A percentile compares a stretch with the other conserved stretches of the same genome.
These are phyloP conservation scores for Kluyveromyces aestuarii DNA, from an alignment of 805 yeast genomes.

Conservation along the genomic window DNA sequence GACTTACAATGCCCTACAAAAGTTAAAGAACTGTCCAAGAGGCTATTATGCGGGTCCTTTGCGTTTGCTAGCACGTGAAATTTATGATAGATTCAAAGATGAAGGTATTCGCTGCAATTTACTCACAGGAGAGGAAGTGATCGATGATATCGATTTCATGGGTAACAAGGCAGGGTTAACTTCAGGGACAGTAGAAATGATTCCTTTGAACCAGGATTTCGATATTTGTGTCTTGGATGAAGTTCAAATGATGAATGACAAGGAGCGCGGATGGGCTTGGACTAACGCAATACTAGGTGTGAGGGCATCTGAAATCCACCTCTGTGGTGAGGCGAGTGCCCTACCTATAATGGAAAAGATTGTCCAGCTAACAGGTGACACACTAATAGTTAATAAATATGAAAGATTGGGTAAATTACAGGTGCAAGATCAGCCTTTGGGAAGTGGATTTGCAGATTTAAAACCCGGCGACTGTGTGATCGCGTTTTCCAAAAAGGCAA, in stretches of 20 bases:
- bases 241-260: conserved; percentile 87
- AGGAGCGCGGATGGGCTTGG: conserved; percentile 86
- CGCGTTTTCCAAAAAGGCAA: conserved; percentile 69
- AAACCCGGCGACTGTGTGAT: conserved; percentile 80
- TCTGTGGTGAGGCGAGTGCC: conserved; percentile 89
- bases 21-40: conserved; percentile 50
- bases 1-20: conserved; percentile 72
- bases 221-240: conserved; percentile 93
- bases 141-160: conserved; percentile 54
- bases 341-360: conserved; percentile 57
- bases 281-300: conserved; percentile 84
- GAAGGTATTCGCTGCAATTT: conserved; percentile 70
- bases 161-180: conserved; percentile 72
- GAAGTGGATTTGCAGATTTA: conserved; percentile 22
- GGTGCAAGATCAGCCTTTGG: conserved; percentile 37
- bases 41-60: conserved; percentile 96
- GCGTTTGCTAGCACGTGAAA: conserved; percentile 82
- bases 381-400: conserved; percentile 58
- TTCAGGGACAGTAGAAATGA: conserved; percentile 91
- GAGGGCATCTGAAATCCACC: conserved; percentile 73
- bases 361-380: conserved; percentile 69
- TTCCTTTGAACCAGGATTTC: conserved; percentile 53
- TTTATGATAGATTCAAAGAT: conserved; percentile 68
- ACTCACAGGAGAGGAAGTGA: conserved; percentile 92
- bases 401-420: conserved; percentile 64